Base-by-base conservation (phyloP, 129 eudicot species). In the Saposhnikovia divaricata region DNA sequence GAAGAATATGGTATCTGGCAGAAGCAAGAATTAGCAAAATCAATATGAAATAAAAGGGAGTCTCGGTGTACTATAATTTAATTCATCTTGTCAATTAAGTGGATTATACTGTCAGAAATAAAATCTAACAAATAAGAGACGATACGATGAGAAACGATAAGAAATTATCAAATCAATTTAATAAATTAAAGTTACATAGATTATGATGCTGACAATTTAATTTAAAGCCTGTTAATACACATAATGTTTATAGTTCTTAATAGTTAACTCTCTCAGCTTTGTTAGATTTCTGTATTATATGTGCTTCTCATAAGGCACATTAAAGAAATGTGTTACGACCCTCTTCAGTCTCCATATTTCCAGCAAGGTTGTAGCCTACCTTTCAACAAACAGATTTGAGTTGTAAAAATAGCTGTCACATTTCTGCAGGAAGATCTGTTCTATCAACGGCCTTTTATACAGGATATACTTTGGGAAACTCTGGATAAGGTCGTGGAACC, bases 341-440 rank as follows among this genome's bases (percentile, higher is more conserved):
- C 39, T 46, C 23, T 27, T 5, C 19, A 5, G 31, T 45, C 38
- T 74, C 2, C 51, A 9, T 45, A 74, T 74, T 46, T 47, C n/a
- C n/a, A 1, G 61, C 18, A 74, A 15, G 15, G 3, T 28, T 27
- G 9, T 11, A 27, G 4, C 48, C 3, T 73, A 43, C n/a, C 55
- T 9, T 3, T 47, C 55, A 44, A 73, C 9, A 12, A n/a, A 23
- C 78, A 25, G 50, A 27, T 4, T 28, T 15, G 42, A 25, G 39
- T 74, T 27, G 61, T 23, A 18, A 45, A 74, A 8, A 27, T 11
- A 46, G 38, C 16, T 46, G 50, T 72, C 27, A 6, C 25, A 73
- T 78, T 75, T 59, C 55, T 88, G 87, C 94, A 95, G 98, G 98
- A 92, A 86, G 98, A 94, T 85, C 93, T 92, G 78, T 94, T 90